Evolutionary conservation across 805 yeast species (phyloP), one percentile per base, ranked within the genome.

Genomic region (Metschnikowia santaceciliae): DNA sequence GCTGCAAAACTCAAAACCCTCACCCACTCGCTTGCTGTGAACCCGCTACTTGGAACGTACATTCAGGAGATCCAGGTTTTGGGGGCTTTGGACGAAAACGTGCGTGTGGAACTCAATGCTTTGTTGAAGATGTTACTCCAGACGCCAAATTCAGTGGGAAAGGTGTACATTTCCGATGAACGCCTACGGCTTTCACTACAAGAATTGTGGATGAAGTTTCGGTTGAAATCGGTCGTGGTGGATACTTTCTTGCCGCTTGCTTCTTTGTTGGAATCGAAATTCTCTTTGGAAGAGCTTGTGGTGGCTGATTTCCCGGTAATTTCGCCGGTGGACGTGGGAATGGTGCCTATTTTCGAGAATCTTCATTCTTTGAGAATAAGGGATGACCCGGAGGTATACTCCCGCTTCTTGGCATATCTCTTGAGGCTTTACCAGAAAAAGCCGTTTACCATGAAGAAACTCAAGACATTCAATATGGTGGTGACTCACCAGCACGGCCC

Each of bases 1-100:
- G 52, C 55, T 42, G 71, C 72, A 14, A 70, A 78, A 53, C 66
- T 82, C 43, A 69, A 68, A 36, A 64, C 75, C 2, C 61, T 83
- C 38, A 43, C 70, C 11, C 70, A 71, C 19, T 65, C 76, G 0
- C 55, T 78, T 23, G 49, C 46, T 4, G 53, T 70, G 42, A 74
- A 77, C 48, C 54, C 69, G 2, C 62, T 63, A 4, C 62, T 78
- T 19, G 64, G 57, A 4, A 39, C 39, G 26, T 49, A 50, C 40
- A 49, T 55, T 8, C 44, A 41, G 14, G 32, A 23, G 19, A 37
- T 57, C 15, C 37, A 23, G 17, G 48, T 54, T 10, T 10, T 20
- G 10, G 53, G 41, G 14, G 22, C 34, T 2, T 51, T 56, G 32
- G 33, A 34, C 6, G 30, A 13, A 7, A 46, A n/a, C 3, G 44